These are phyloP conservation scores for Clathrospora elynae DNA, from an alignment of 2,329 filamentous ascomycete genomes.

Conservation along the genomic window DNA sequence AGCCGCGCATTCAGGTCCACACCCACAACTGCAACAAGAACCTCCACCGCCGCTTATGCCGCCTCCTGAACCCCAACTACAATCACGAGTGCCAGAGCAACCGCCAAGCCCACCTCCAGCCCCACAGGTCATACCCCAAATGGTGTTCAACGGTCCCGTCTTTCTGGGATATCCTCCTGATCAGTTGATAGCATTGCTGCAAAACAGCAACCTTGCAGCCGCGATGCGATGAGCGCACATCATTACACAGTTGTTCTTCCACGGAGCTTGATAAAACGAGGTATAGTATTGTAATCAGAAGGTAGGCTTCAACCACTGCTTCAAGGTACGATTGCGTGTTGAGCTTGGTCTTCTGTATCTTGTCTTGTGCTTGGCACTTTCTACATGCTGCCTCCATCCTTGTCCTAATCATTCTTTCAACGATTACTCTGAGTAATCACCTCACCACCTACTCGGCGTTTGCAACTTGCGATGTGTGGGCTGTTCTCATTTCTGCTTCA, in stretches of 20 bases:
- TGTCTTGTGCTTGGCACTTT: background rate
- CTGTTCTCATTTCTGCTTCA: conserved; percentile 47
- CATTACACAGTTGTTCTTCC: conserved; percentile 12
- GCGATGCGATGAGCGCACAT: conserved; percentile 27
- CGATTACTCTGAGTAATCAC: too few relatives aligned
- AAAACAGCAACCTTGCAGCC: conserved; percentile 46
- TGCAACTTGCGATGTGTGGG: background rate
- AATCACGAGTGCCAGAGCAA: conserved; percentile 11
- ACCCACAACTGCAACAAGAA: conserved; percentile 20
- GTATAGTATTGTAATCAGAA: conserved; percentile 35
- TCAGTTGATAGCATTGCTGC: conserved; percentile 42
- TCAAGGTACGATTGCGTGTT: conserved; percentile 11
- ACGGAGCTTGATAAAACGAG: conserved; percentile 19
- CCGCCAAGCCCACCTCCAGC: conserved; percentile 14
- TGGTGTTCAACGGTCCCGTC: conserved; percentile 90
- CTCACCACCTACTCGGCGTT: background rate
- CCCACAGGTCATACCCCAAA: conserved; percentile 59
- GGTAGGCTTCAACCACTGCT: conserved; percentile 29
- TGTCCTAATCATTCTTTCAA: too few relatives aligned
- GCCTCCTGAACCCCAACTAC: conserved; percentile 10
- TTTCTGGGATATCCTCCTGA: conserved; percentile 78
- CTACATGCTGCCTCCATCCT: conserved; percentile 1
- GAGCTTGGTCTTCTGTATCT: conserved; percentile 3
- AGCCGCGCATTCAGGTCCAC: conserved; percentile 10
- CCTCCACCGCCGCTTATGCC: conserved; percentile 19